phyloP scores from a whole-genome alignment of 306 rosid genomes.

The Cucumis melo region DNA sequence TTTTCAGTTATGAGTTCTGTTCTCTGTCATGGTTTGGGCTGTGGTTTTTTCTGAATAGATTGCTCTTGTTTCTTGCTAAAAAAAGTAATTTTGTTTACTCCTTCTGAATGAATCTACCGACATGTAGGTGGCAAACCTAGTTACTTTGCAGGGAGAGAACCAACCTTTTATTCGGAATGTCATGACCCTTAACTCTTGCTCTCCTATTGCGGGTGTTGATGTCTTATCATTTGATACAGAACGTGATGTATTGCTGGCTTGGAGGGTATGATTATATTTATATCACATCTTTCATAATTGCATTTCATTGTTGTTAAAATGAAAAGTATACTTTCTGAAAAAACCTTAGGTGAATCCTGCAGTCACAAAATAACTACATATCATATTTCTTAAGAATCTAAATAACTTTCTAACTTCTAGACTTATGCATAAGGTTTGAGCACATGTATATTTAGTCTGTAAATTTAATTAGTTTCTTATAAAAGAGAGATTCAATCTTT shows the following conservation, averaged over 20 bases:
- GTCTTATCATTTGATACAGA: slow-evolving; percentile 85
- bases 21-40: neutral
- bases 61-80: neutral
- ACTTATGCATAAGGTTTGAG: neutral
- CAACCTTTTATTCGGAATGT: slow-evolving; percentile 74
- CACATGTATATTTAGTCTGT: neutral
- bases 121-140: slow-evolving; percentile 79
- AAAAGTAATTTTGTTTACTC: neutral
- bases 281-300: slow-evolving; percentile 5
- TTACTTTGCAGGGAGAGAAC: slow-evolving; percentile 80
- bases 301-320: neutral
- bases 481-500: neutral
- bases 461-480: neutral
- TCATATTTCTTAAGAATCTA: neutral
- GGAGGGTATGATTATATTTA: slow-evolving; percentile 61
- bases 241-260: slow-evolving; percentile 79
- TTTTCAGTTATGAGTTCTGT: neutral
- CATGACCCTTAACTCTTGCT: slow-evolving; percentile 88
- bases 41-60: neutral
- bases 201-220: slow-evolving; percentile 92
- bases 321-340: neutral
- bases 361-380: neutral
- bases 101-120: slow-evolving; percentile 11
- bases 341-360: neutral
- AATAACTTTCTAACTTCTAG: neutral